Evolutionary conservation across 2,329 filamentous ascomycete genomes (phyloP).

Genomic region (Pseudogymnoascus pannorum): DNA sequence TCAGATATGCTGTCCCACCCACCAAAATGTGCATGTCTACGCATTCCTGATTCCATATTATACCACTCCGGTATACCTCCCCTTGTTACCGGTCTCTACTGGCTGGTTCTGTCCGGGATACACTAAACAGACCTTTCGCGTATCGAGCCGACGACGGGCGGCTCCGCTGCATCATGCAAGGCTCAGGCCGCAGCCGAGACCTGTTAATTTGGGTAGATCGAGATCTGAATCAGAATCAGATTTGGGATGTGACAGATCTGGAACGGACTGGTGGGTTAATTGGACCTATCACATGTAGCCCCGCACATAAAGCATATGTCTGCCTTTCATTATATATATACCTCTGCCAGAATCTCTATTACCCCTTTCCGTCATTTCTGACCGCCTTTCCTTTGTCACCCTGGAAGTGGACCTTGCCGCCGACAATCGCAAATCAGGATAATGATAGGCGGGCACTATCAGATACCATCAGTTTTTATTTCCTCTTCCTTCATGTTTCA

Average conservation of each 20-base stretch:
- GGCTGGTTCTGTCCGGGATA: not conserved
- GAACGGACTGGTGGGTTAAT: not conserved
- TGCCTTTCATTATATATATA: not conserved
- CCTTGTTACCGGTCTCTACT: not conserved
- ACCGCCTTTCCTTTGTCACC: constrained; percentile 1
- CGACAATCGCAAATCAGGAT: constrained; percentile 1
- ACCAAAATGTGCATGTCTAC: not conserved
- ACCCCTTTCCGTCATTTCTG: constrained; percentile 3
- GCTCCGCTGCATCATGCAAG: constrained; percentile 5
- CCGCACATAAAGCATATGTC: not conserved
- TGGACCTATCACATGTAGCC: not conserved
- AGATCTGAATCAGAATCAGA: constrained; percentile 8
- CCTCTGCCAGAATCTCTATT: not conserved
- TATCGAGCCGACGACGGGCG: constrained; percentile 3
- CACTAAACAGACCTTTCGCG: not conserved
- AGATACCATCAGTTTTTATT: not conserved
- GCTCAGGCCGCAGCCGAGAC: not conserved
- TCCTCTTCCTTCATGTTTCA: constrained; percentile 1
- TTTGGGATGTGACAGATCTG: constrained; percentile 6
- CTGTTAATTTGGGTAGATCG: constrained; percentile 5
- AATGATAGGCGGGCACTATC: not conserved
- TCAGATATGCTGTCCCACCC: constrained; percentile 2
- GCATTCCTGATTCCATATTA: constrained; percentile 2
- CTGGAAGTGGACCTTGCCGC: not conserved
- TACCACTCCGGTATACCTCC: not conserved